Base-by-base conservation (phyloP, 23 red algal species). In the Cyanidium caldarium region DNA sequence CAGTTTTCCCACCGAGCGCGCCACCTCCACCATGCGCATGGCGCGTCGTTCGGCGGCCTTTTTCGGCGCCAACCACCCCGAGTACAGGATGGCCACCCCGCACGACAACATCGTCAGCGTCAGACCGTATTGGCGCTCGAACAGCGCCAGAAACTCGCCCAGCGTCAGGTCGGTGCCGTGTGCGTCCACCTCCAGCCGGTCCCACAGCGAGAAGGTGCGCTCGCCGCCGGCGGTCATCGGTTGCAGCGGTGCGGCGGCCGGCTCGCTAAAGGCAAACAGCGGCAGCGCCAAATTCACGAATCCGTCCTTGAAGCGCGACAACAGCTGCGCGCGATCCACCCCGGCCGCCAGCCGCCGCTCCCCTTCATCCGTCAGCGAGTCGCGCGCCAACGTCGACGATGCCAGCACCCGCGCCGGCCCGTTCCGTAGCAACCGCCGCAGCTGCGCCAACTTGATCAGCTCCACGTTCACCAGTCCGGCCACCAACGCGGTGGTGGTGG, bases 261-360 rank as follows among this genome's bases (percentile, higher is more conserved):
- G 92, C 45, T 98, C 92, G 17, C 76, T 82, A 44, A 98, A 88
- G 16, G 76, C 80, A 70, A 98, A 98, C 57, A 98, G 87, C 29
- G 92, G 84, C 57, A 98, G 75, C 19, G 92, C 92, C 35, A 98
- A 72, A 58, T 98, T 98, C 1, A 82, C 83, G 80, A 88, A 98
- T 0, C 83, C 80, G 77, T 98, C 88, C 39, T 88, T 87, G 78
- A 98, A 98, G 26, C 80, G 42, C 44, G 81, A 78, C 19, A 94
- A 68, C 35, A 33, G 30, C 15, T 68, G 31, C 20, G 33, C 41
- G 10, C 51, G 51, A 61, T 61, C 51, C 7, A 61, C 51, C n/a
- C 7, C 3, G n/a, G 51, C 10, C 3, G 7, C 51, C n/a, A 16
- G 7, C 13, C n/a, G 7, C 31, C 51, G n/a, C 7, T 61, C 31